These are phyloP conservation scores for Eimeria necatrix DNA, from an alignment of 169 alveolate species.

Conservation along the genomic window DNA sequence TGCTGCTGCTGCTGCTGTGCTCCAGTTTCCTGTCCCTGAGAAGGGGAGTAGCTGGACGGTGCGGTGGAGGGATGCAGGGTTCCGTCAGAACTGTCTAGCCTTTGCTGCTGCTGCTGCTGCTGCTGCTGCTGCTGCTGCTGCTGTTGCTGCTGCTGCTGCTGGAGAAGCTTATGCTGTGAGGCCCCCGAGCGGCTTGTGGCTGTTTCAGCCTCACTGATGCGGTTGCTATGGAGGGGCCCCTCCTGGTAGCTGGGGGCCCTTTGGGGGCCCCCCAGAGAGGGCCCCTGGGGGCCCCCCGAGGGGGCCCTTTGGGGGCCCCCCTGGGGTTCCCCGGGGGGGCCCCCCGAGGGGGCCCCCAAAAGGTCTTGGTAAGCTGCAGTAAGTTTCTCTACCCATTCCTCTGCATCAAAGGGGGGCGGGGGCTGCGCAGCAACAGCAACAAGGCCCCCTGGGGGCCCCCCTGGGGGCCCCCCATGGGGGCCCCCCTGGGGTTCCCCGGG, in stretches of 20 bases:
- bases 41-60: background rate
- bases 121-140: slow-evolving; percentile 53
- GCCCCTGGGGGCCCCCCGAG: no score
- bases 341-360: background rate
- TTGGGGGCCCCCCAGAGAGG: no score
- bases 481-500: background rate
- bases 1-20: background rate
- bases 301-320: no score
- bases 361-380: background rate
- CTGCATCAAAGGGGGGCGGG: slow-evolving; percentile 18
- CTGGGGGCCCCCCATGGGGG: background rate
- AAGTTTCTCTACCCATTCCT: background rate
- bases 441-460: background rate
- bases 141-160: slow-evolving; percentile 23
- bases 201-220: no score
- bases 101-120: slow-evolving; percentile 21
- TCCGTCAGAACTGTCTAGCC: no score
- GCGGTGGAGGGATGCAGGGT: background rate
- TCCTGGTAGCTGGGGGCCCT: no score
- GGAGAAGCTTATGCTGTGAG: background rate
- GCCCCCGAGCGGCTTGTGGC: background rate
- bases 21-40: background rate
- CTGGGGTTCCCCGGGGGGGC: background rate
- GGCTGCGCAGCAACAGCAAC: slow-evolving; percentile 29
- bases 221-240: no score